phyloP scores from a whole-genome alignment of 331 rosid genomes.

The Arachis monticola region DNA sequence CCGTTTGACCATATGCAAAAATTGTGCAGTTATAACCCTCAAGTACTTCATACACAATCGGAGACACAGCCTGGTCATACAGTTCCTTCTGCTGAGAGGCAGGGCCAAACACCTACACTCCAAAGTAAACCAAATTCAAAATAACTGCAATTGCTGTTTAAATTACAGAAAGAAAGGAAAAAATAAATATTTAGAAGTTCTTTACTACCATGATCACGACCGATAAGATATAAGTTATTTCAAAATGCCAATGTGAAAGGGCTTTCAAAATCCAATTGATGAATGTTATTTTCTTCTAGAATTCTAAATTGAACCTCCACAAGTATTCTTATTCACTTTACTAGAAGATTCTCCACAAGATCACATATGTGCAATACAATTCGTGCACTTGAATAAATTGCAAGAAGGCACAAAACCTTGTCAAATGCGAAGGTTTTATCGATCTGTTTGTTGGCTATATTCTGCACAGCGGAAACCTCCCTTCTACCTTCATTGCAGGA shows the following conservation, averaged over 20 bases:
- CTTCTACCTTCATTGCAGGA: conserved; percentile 81
- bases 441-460: conserved; percentile 97
- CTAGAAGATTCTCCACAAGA: conserved; percentile 5
- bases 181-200: neutral
- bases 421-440: conserved; percentile 95
- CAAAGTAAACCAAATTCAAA: conserved; percentile 44
- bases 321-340: conserved; percentile 1
- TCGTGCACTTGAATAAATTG: too few relatives aligned
- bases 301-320: conserved; percentile 22
- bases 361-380: neutral
- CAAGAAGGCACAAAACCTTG: conserved; percentile 58
- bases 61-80: conserved; percentile 86
- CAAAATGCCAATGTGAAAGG: too few relatives aligned
- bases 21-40: conserved; percentile 99
- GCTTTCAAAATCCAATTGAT: conserved; percentile 19
- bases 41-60: conserved; percentile 94
- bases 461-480: conserved; percentile 90
- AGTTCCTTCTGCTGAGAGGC: conserved; percentile 73
- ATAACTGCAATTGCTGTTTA: conserved; percentile 25
- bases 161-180: conserved; percentile 7
- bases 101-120: conserved; percentile 46
- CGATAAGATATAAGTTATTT: neutral
- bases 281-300: conserved; percentile 1
- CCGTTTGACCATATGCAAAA: conserved; percentile 98
- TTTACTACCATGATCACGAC: conserved; percentile 12